Base-by-base conservation (phyloP, 2,329 filamentous ascomycete species). In the Bipolaris sorokiniana region DNA sequence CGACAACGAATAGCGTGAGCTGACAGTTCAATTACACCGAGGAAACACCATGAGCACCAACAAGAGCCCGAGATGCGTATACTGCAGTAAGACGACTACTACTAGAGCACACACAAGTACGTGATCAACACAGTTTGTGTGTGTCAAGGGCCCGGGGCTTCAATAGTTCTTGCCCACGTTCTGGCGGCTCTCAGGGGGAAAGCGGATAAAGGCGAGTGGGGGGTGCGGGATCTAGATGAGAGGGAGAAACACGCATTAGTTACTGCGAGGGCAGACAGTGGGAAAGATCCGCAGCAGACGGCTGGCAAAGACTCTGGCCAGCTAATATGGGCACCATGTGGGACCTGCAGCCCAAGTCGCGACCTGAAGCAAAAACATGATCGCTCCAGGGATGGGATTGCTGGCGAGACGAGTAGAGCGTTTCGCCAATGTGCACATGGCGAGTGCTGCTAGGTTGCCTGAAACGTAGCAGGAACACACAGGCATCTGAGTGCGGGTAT, bases 1-100 rank as follows among this genome's bases (percentile, higher is more conserved):
- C 55, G 51, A 46, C 33, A 46, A 26, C 31, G 28, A n/a, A 51
- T 54, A 49, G 51, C 45, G 55, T 38, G 22, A 11, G 54, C 54
- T 49, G 55, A 54, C 55, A 41, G 44, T 26, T 28, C 34, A 57
- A 57, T 54, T 57, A 46, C 44, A 49, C 50, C 45, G 42, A 56
- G 42, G 23, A 33, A n/a, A 34, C 31, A 41, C 34, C 48, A 13
- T n/a, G 11, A 15, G 15, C 31, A n/a, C 31, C 31, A 33, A 51
- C 37, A 28, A 34, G 18, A 50, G 23, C 16, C 36, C 26, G 16
- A 10, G 36, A 26, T 23, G 23, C 26, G 23, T 36, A 41, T 20
- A 16, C 40, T 3, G 28, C 28, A 31, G 28, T 31, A 31, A 31
- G 28, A 31, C 28, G 28, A 31, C 10, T 31, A 13, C 28, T 31